A percentile compares a stretch with the other conserved stretches of the same genome.
Conservation (phyloP, 768 basidiomycete species). For the Pleurotus sapidus region DNA sequence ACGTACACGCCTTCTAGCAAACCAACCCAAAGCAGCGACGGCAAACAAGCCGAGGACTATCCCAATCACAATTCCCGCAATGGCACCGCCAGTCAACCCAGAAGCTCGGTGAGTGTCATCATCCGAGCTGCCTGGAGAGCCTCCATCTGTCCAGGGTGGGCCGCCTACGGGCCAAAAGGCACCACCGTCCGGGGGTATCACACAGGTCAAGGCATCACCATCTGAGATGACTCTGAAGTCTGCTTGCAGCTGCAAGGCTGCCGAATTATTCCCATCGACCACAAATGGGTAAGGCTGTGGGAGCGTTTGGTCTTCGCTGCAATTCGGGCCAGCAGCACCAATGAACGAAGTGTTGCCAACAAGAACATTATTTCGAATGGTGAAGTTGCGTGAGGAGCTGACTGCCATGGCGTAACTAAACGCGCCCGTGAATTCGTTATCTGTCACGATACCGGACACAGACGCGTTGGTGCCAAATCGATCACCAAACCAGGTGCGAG, state of each 20-base stretch:
- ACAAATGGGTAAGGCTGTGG: conserved; percentile 63
- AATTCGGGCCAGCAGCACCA: conserved; percentile 65
- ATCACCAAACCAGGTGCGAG: conserved; percentile 72
- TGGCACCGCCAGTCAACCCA: conserved; percentile 29
- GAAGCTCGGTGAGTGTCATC: conserved; percentile 1
- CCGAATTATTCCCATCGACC: conserved; percentile 41
- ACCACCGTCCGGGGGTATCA: conserved; percentile 63
- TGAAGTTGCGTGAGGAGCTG: conserved; percentile 63
- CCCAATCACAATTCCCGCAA: conserved; percentile 50
- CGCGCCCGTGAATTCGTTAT: conserved; percentile 62
- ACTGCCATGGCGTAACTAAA: conserved; percentile 76
- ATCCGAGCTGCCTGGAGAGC: not conserved
- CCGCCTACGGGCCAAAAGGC: conserved; percentile 72
- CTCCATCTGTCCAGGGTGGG: conserved; percentile 30
- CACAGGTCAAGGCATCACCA: conserved; percentile 61
- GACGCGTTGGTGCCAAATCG: conserved; percentile 49
- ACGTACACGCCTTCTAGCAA: conserved; percentile 35
- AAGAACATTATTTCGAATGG: conserved; percentile 57
- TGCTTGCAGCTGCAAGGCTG: conserved; percentile 42
- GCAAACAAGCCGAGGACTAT: conserved; percentile 43
- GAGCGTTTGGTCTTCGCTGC: conserved; percentile 43
- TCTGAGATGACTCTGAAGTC: conserved; percentile 51
- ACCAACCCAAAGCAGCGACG: conserved; percentile 38
- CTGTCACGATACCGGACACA: conserved; percentile 47
- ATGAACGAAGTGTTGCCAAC: conserved; percentile 75